Evolutionary conservation across 1,139 yeast genomes (phyloP), one percentile per base, ranked within the genome.

Genomic region (Geotrichum restrictum): DNA sequence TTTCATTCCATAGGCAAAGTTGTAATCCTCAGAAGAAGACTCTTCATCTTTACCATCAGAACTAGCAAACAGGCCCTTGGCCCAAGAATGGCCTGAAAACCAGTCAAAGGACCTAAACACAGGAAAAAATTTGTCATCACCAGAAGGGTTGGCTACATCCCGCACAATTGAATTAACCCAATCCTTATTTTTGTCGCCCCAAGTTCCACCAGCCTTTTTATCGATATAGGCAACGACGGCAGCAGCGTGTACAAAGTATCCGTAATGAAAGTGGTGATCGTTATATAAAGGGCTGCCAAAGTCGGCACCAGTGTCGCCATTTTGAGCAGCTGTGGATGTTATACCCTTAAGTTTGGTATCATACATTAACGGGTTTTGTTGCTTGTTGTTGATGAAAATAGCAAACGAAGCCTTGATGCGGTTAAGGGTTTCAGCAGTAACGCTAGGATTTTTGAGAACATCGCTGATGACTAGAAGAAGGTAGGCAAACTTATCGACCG

Each of bases 71-170:
- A 86, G 71, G 16, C 95, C 95, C 54, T 79, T 79, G 6, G 95
- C 94, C 89, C 93, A 86, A 1, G 94, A 84, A 67, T 87, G 95
- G 32, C 95, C 95, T 44, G 77, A 76, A 70, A 71, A 87, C 88
- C 87, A 87, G 66, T 85, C 93, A 68, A 86, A 87, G 76, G 76
- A 77, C 65, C 95, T 77, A 46, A 79, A 84, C 14, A 81, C 85
- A 3, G 95, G 95, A 81, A 85, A 87, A 64, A 76, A 77, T 1
- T 73, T 52, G 65, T 85, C 94, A 2, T 72, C 73, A 54, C 66
- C 54, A 31, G 83, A 77, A 32, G 89, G 94, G 62, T 86, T 85
- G 37, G 91, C 88, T 52, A 83, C 88, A 64, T 86, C 94, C 65
- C 94, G 78, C 40, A 86, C 72, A 57, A 84, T 73, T 1, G 79